A percentile compares a stretch with the other conserved stretches of the same genome.
phyloP scores from a whole-genome alignment of 2,329 filamentous ascomycete genomes.

The Ambrosiella beaveri region DNA sequence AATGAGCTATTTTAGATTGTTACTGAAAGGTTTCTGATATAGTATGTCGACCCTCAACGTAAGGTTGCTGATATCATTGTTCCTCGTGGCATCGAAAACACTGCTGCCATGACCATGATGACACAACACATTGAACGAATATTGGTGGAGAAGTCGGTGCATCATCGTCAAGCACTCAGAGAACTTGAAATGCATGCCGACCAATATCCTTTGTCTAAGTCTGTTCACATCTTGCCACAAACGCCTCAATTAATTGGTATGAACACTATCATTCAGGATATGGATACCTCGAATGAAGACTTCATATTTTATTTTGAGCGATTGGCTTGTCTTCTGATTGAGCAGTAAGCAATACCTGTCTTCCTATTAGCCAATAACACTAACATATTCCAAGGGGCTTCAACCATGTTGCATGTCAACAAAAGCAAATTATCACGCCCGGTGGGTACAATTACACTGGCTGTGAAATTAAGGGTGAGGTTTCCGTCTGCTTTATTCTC shows the following conservation, averaged over 20 bases:
- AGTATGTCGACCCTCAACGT: slow-evolving; percentile 80
- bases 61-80: slow-evolving; percentile 74
- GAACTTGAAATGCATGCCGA: slow-evolving; percentile 57
- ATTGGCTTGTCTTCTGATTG: slow-evolving; percentile 66
- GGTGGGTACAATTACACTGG: slow-evolving; percentile 53
- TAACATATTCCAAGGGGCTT: slow-evolving; percentile 39
- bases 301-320: slow-evolving; percentile 98
- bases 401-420: slow-evolving; percentile 56
- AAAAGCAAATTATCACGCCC: slow-evolving; percentile 51
- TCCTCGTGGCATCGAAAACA: slow-evolving; percentile 84
- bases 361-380: neutral
- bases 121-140: slow-evolving; percentile 83
- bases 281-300: slow-evolving; percentile 63
- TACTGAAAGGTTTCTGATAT: slow-evolving; percentile 12
- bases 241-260: slow-evolving; percentile 73
- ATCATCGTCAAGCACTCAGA: slow-evolving; percentile 63
- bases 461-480: slow-evolving; percentile 50
- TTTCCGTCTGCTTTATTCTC: slow-evolving; percentile 75
- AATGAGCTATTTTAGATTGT: slow-evolving; percentile 3
- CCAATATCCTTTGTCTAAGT: slow-evolving; percentile 54
- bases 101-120: slow-evolving; percentile 85
- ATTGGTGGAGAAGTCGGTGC: slow-evolving; percentile 66
- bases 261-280: slow-evolving; percentile 76
- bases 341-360: slow-evolving; percentile 35
- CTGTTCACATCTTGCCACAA: slow-evolving; percentile 55